Evolutionary conservation across 768 basidiomycete genomes (phyloP).

Genomic region (Cystofilobasidium ferigula): DNA sequence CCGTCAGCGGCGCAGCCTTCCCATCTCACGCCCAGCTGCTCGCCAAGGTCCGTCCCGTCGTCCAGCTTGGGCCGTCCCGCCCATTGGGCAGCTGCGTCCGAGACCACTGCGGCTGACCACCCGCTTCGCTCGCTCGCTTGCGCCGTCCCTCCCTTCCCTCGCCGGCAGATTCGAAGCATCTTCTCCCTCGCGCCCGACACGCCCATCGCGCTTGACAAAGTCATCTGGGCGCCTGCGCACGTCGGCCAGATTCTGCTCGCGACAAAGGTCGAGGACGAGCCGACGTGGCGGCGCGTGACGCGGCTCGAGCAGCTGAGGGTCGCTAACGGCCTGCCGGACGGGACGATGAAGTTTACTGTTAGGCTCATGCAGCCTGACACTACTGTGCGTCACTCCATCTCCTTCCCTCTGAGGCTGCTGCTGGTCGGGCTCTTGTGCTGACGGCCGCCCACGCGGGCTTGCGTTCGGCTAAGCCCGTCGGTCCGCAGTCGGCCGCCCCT

Average conservation of each 20-base stretch:
- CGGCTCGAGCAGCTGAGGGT: background rate
- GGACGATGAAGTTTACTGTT: background rate
- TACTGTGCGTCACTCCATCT: no score
- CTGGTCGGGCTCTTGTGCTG: background rate
- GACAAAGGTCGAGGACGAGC: background rate
- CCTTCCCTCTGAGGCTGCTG: background rate
- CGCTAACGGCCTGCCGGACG: background rate
- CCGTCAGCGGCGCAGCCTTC: constrained; percentile 5
- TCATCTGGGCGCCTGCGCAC: constrained; percentile 8
- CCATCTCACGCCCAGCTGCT: constrained; percentile 5
- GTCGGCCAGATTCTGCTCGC: constrained; percentile 12
- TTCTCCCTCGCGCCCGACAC: background rate
- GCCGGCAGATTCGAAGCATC: constrained; percentile 10
- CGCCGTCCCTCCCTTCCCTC: no score
- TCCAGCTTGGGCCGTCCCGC: background rate
- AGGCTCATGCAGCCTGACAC: no score
- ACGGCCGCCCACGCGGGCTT: no score
- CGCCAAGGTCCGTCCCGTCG: constrained; percentile 8
- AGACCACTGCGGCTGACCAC: background rate
- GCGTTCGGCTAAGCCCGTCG: no score
- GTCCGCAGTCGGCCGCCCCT: no score
- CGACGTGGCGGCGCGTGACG: background rate
- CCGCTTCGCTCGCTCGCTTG: background rate
- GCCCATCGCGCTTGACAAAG: background rate
- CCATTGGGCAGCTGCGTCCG: background rate